phyloP scores from a whole-genome alignment of 2,329 filamentous ascomycete genomes.

The Graphilbum fragrans region DNA sequence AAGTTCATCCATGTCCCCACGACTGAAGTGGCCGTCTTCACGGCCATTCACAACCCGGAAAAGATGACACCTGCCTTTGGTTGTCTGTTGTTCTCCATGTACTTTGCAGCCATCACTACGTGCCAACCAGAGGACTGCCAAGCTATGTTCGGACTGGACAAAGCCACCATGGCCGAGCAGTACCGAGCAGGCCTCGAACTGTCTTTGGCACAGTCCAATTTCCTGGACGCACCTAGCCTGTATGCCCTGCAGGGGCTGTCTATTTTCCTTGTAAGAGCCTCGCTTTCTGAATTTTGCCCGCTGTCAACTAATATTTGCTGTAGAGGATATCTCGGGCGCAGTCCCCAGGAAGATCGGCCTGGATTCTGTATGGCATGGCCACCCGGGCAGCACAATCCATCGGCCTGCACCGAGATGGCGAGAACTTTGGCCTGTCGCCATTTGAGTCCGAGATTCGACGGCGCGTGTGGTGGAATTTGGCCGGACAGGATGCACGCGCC shows the following conservation, averaged over 20 bases:
- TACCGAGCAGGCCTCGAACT: constrained; percentile 11
- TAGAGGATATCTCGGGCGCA: constrained; percentile 7
- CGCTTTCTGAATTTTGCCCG: too few species aligned
- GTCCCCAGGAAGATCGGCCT: constrained; percentile 8
- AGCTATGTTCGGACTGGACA: constrained; percentile 9
- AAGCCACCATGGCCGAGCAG: constrained; percentile 5
- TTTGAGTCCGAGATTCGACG: constrained; percentile 13
- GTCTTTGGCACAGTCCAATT: constrained; percentile 10
- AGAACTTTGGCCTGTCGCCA: constrained; percentile 29
- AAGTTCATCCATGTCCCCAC: constrained; percentile 13
- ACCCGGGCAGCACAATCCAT: constrained; percentile 13
- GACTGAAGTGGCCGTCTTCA: constrained; percentile 9
- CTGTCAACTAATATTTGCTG: background rate
- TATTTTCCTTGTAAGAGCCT: constrained; percentile 9
- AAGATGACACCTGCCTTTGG: constrained; percentile 2
- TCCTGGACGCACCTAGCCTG: constrained; percentile 11
- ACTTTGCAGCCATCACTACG: constrained; percentile 9
- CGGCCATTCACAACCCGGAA: constrained; percentile 9
- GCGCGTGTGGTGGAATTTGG: constrained; percentile 11
- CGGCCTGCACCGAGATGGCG: constrained; percentile 13
- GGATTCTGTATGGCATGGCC: constrained; percentile 11
- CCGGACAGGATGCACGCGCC: constrained; percentile 14
- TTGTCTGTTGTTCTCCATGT: constrained; percentile 12
- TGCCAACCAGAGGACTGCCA: constrained; percentile 8
- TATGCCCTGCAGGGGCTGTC: constrained; percentile 9